Percentiles rank a stretch among this genome's conserved stretches.
Conservation (phyloP, 768 basidiomycete genomes). For the Rhizopogon vulgaris region DNA sequence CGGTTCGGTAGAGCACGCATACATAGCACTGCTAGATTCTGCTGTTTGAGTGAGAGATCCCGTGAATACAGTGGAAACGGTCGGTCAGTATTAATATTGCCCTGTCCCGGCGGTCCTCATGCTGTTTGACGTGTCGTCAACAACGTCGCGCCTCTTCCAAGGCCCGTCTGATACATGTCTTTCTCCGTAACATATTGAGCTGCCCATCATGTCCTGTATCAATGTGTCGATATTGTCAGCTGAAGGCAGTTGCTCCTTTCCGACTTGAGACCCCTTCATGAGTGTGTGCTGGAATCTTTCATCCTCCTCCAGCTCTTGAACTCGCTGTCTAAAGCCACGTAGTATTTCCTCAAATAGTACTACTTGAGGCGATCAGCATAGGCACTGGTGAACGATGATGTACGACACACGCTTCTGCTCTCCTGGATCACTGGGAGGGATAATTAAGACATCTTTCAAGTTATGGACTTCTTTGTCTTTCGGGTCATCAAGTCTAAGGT, state of each 20-base stretch:
- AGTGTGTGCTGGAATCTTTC: constrained; percentile 35
- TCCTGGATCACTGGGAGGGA: constrained; percentile 20
- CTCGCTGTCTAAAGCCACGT: constrained; percentile 28
- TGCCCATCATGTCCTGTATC: constrained; percentile 35
- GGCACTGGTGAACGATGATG: neutral
- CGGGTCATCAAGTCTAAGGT: constrained; percentile 28
- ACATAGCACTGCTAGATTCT: neutral
- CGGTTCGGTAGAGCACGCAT: neutral
- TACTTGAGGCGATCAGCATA: constrained; percentile 7
- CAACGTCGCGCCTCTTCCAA: constrained; percentile 18
- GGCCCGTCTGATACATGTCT: constrained; percentile 22
- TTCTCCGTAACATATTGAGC: constrained; percentile 11
- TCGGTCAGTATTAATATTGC: constrained; percentile 10
- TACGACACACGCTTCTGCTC: constrained; percentile 36
- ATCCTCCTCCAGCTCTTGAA: constrained; percentile 38
- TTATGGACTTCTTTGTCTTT: constrained; percentile 33
- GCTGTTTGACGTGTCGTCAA: constrained; percentile 15
- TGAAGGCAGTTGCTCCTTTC: constrained; percentile 29
- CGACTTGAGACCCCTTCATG: constrained; percentile 30
- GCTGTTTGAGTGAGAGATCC: neutral
- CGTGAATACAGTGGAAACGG: neutral
- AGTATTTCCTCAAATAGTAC: constrained; percentile 34
- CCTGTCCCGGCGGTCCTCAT: constrained; percentile 21
- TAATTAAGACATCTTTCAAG: constrained; percentile 26
- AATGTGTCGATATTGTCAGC: constrained; percentile 32